Base-by-base conservation (phyloP, 2,329 filamentous ascomycete genomes). In the Aschersonia sp. region DNA sequence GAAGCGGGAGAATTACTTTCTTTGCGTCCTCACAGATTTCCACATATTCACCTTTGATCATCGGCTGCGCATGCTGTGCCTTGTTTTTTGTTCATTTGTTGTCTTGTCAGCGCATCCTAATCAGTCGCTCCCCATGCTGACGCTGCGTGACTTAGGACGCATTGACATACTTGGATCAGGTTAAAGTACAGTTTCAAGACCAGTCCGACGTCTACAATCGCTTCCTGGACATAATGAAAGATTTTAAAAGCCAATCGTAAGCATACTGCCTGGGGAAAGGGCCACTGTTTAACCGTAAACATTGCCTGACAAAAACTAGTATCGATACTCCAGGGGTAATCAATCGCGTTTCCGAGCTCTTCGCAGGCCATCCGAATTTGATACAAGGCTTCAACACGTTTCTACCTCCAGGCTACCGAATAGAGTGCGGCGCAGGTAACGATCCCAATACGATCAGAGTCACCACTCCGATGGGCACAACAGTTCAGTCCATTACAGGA, bases 301-400 rank as follows among this genome's bases (percentile, higher is more conserved):
- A 67, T 94, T 86, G 50, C 50, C 58, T 69, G 53, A 71, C 53
- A 46, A 44, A 10, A 50, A 30, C 30, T 50, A 83, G 85, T 3
- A 98, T 98, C 58, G 92, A 98, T 62, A 98, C 92, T 0, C 92
- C 92, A 0, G 92, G 92, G 1, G 92, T 98, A 3, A 98, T 98
- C 56, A 94, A 94, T 58, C 82, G 92, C 45, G 92, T 98, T 31
- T 97, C 92, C 2, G 88, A 89, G 47, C 78, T 98, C 1, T 98
- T 98, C 61, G 89, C 91, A 29, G 92, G 92, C 3, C 91, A 98
- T 58, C 92, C 92, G 3, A 92, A 86, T 60, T 75, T 94, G 30
- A 97, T 98, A 45, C 91, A 97, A 65, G 92, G 92, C 0, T 98
- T 98, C 64, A 98, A 98, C 61, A 98, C 92, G 0, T 98, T 98